Evolutionary conservation across 2,329 filamentous ascomycete species (phyloP).

Genomic region (Aureobasidium sp.): DNA sequence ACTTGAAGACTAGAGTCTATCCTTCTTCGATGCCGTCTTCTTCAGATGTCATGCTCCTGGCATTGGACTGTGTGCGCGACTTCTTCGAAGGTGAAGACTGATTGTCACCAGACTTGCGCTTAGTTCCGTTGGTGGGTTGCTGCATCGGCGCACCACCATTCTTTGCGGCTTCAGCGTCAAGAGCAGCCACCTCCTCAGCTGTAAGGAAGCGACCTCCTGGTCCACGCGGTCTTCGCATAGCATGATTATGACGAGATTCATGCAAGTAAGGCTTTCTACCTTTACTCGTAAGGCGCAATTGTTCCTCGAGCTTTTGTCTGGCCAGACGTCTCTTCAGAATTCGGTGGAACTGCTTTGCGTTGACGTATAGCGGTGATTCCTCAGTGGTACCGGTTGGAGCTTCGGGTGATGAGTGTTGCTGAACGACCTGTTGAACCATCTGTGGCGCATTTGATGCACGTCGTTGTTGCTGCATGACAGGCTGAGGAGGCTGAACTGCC

Average conservation of each 20-base stretch:
- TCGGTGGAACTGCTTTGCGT: slow-evolving; percentile 96
- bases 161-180: slow-evolving; percentile 34
- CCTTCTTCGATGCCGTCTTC: slow-evolving; percentile 32
- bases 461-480: slow-evolving; percentile 58
- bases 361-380: slow-evolving; percentile 93
- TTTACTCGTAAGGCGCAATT: slow-evolving; percentile 83
- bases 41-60: slow-evolving; percentile 15
- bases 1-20: background rate
- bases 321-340: slow-evolving; percentile 92
- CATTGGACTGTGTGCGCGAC: slow-evolving; percentile 16
- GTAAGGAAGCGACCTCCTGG: slow-evolving; percentile 94
- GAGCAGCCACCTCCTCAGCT: slow-evolving; percentile 85
- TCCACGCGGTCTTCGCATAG: slow-evolving; percentile 88
- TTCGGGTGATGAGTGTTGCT: slow-evolving; percentile 74
- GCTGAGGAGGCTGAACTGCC: slow-evolving; percentile 52
- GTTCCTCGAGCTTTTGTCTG: slow-evolving; percentile 90
- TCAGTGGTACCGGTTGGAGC: slow-evolving; percentile 60
- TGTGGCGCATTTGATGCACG: slow-evolving; percentile 43
- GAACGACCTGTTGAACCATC: slow-evolving; percentile 44
- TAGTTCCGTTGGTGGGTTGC: slow-evolving; percentile 27
- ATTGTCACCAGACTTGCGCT: slow-evolving; percentile 38
- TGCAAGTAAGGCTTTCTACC: slow-evolving; percentile 95
- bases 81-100: slow-evolving; percentile 17
- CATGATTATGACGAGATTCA: slow-evolving; percentile 95
- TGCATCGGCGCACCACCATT: slow-evolving; percentile 26